Evolutionary conservation across 768 basidiomycete species (phyloP), one percentile per base, ranked within the genome.

Genomic region (Royoungia palumana): DNA sequence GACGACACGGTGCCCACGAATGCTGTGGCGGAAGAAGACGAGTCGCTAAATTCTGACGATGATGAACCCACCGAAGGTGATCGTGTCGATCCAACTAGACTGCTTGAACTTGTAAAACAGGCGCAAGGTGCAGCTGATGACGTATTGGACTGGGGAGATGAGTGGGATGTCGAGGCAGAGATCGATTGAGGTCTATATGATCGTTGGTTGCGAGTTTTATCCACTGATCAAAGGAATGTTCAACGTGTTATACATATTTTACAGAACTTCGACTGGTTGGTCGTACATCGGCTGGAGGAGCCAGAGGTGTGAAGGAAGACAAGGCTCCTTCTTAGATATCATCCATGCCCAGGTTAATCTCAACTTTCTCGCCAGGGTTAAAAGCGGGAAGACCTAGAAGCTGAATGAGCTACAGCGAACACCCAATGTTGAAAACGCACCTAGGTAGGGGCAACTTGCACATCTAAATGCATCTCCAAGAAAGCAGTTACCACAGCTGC

Each of bases 391-490:
- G 79, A 58, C 96, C 95, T 97, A 59, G n/a, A 36, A 25, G 12
- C n/a, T 35, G 52, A 40, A 22, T 55, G 45, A 56, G 47, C 35
- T 17, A 41, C 51, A 20, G 53, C 51, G 34, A 51, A 24, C 50
- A 14, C 19, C 46, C 48, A 44, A 35, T 30, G 25, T 37, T 30
- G 34, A 42, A n/a, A 16, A 80, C 89, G 52, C 57, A 97, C 95
- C 95, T 38, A 91, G 75, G 70, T 97, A 99, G 24, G 96, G 96
- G 68, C 96, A 99, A 45, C 92, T 83, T 20, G 86, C 87, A 70
- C 96, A 99, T 63, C 96, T 77, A 73, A 99, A 99, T 3, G 96
- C 96, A 70, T 99, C 96, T 10, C 96, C 96, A 32, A 98, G 73
- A 75, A 91, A 98, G 75, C 96, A 99, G 72, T 78, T 97, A 14